Evolutionary conservation across 108 stramenopile species (phyloP), one percentile per base, ranked within the genome.

Genomic region (Discostella pseudostelligera): DNA sequence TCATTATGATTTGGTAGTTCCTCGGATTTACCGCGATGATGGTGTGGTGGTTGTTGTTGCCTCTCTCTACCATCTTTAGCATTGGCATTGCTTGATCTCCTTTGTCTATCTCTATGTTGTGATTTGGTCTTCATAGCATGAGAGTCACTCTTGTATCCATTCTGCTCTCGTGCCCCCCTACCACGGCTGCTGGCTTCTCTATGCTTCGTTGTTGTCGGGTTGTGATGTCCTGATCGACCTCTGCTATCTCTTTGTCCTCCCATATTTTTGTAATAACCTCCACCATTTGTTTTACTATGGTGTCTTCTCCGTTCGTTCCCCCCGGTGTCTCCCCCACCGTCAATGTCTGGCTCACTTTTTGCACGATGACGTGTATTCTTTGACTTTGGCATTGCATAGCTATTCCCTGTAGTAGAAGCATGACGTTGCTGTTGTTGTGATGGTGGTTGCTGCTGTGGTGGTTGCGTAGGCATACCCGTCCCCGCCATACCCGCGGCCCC

Each of bases 401-500:
- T 54, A 54, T 54, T 54, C 14, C 29, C 32, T n/a, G n/a, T n/a
- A 54, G 20, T 53, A 8, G 5, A 28, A 53, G 4, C 8, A 14
- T 22, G 1, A 17, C 44, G 20, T 22, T 22, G 47, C 8, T 19
- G 19, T 48, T 48, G 20, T 19, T 7, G 8, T 22, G 22, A 22
- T 24, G 46, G 16, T 20, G 46, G 2, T 4, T 5, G 1, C 14
- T 20, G 19, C 22, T 22, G 24, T 25, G 8, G 24, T 24, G 21
- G n/a, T n/a, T 25, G 4, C 49, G 49, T 35, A 22, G 13, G 32
- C 53, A 54, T 35, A 0, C 53, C 53, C 53, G 53, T n/a, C 10
- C 53, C 53, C 32, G 53, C 53, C 53, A 54, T 54, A 12, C 53
- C 53, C 26, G 53, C 53, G 32, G 53, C 53, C 28, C 53, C 53